A percentile compares a stretch with the other conserved stretches of the same genome.
Evolutionary conservation across 2,329 filamentous ascomycete genomes (phyloP).

Genomic region (Lachnellula hyalina): DNA sequence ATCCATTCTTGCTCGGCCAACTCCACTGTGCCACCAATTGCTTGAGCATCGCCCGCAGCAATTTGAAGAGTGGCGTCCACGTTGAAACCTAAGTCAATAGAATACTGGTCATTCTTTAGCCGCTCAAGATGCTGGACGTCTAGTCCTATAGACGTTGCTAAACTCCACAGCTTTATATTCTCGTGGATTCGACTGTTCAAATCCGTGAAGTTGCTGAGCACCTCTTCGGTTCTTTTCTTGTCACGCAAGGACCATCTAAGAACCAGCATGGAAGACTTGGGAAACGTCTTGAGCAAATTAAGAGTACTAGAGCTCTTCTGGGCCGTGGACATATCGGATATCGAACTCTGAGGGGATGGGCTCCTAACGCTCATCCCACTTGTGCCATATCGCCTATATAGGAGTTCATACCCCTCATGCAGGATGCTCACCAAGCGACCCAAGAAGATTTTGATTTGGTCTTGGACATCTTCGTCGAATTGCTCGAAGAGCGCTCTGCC

Average conservation of each 20-base stretch:
- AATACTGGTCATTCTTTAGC: slow-evolving; percentile 1
- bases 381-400: slow-evolving; percentile 2
- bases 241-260: slow-evolving; percentile 2
- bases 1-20: neutral
- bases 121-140: slow-evolving; percentile 3
- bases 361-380: neutral
- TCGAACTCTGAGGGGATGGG: neutral
- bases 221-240: slow-evolving; percentile 2
- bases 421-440: neutral
- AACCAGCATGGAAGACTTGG: neutral
- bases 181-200: slow-evolving; percentile 4
- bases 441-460: slow-evolving; percentile 1
- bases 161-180: neutral
- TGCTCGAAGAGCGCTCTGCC: slow-evolving; percentile 1
- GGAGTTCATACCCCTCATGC: neutral
- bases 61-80: slow-evolving; percentile 1
- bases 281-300: neutral
- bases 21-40: neutral
- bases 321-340: neutral
- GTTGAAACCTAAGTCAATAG: slow-evolving; percentile 2
- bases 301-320: neutral
- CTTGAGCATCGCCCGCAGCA: neutral
- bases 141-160: neutral
- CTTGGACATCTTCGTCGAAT: slow-evolving; percentile 6
- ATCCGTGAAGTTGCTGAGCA: slow-evolving; percentile 2